Evolutionary conservation across 352 stramenopile genomes (phyloP), one percentile per base, ranked within the genome.

Genomic region (Pythium grandisporangium): DNA sequence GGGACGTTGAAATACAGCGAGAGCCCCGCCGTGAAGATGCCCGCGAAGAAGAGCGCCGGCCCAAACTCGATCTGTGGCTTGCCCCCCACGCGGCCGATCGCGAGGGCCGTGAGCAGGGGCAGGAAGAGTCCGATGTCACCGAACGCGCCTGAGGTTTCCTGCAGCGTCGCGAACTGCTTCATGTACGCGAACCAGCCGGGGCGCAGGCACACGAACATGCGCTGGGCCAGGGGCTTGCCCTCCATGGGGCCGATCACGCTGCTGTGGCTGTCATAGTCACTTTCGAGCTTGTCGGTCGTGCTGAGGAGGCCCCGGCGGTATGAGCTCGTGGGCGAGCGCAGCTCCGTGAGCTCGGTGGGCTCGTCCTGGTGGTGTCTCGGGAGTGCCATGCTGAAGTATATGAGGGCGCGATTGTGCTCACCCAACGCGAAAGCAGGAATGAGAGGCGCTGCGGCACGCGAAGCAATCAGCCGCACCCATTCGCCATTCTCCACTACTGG

Each of bases 101-200:
- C 70, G 33, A 98, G 51, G 30, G 85, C 87, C n/a, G 95, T 89
- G 36, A 95, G 71, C n/a, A 98, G 67, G 16, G 92, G 89, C 44
- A 98, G 63, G 57, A 98, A 95, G 16, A 95, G 89, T 22, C 89
- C 92, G 13, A 98, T 79, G 62, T 98, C 92, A 12, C 92, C 92
- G n/a, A 96, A 81, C 6, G 81, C 87, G 10, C 92, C 92, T 1
- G 82, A 96, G 26, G 85, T 36, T 55, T 97, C 89, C 27, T 80
- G 63, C 16, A 91, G 41, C 6, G 65, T 87, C 27, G 74, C 64
- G 40, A 84, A 89, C 23, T 81, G 61, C 48, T 69, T 74, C 41
- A 83, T 58, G 35, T 84, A 80, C 32, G 47, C 19, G 30, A 52
- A 25, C 75, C 75, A 85, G 1, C 68, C 58, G 0, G 75, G 75